Evolutionary conservation across 2,329 filamentous ascomycete genomes (phyloP), one percentile per base, ranked within the genome.

Genomic region (Aspergillus felis): DNA sequence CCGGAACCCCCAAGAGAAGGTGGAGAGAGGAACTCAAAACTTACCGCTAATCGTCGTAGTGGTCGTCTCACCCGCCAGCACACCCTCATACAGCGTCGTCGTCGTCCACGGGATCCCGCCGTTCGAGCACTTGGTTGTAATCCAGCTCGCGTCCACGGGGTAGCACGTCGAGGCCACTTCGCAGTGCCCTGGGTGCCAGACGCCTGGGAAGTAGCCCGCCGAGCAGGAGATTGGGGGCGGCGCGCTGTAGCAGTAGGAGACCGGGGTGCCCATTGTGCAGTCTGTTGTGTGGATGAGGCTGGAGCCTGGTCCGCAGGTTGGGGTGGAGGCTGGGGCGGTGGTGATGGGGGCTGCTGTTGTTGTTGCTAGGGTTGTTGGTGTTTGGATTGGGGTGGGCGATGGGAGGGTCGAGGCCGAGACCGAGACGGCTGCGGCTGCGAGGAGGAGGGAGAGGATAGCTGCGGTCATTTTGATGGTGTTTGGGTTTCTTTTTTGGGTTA

Each of bases 121-220:
- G n/a, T 69, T 65, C 8, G 61, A 62, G 41, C 67, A 69, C 32
- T 61, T 50, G 3, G 64, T 67, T 3, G 62, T 67, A 8, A 69
- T 62, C 64, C 64, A 69, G 9, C 54, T 55, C 22, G 61, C 65
- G 44, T 57, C 58, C 4, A 64, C 41, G 1, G 66, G 59, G 51
- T 64, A 68, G 50, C 67, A 69, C 9, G 62, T 69, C 9, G 62
- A 57, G 27, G 50, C 27, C 24, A 63, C 58, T 28, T 62, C 53
- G 27, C 67, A 69, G 42, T 67, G 65, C 28, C 63, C 67, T 8
- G 66, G 66, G 53, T 67, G 64, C 62, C 64, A 68, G 7, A 65
- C 58, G 2, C 60, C 60, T 2, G 67, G 65, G 54, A 64, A 69
- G 24, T 50, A 67, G 7, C 66, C 66, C 8, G 53, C 12, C 2